phyloP scores from a whole-genome alignment of 805 yeast species.

The Saccharomycopsis sp. region DNA sequence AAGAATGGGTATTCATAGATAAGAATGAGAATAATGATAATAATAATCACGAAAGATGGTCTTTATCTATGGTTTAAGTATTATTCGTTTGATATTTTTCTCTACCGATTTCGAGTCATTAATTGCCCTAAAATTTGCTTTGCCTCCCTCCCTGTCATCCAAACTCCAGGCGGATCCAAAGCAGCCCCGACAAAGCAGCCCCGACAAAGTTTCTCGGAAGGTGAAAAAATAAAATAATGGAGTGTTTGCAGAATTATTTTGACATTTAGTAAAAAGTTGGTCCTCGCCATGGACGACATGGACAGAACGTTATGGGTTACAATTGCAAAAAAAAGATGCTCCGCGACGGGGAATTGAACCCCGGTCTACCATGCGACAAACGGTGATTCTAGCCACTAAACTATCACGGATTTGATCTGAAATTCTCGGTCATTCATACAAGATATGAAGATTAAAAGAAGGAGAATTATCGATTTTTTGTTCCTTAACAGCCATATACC shows the following conservation, averaged over 20 bases:
- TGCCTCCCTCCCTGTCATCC: neutral
- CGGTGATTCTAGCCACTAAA: constrained; percentile 35
- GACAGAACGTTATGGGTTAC: no score
- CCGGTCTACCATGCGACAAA: constrained; percentile 29
- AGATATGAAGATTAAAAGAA: no score
- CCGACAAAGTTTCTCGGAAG: no score
- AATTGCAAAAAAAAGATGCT: constrained; percentile 19
- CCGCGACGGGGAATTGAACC: constrained; percentile 24
- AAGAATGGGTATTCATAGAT: neutral
- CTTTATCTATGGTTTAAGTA: neutral
- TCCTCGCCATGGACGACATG: no score
- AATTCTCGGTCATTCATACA: no score
- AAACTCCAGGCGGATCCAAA: neutral
- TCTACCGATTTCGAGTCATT: neutral
- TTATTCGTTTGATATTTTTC: neutral
- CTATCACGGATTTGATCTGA: constrained; percentile 30
- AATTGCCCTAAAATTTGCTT: neutral
- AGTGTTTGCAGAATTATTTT: no score
- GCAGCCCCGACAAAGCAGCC: neutral
- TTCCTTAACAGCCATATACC: no score
- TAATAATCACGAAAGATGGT: neutral
- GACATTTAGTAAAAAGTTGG: no score
- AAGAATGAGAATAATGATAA: neutral
- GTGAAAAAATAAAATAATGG: neutral
- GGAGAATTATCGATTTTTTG: no score